Evolutionary conservation across 2,329 filamentous ascomycete species (phyloP).

Genomic region (Claviceps citrina): DNA sequence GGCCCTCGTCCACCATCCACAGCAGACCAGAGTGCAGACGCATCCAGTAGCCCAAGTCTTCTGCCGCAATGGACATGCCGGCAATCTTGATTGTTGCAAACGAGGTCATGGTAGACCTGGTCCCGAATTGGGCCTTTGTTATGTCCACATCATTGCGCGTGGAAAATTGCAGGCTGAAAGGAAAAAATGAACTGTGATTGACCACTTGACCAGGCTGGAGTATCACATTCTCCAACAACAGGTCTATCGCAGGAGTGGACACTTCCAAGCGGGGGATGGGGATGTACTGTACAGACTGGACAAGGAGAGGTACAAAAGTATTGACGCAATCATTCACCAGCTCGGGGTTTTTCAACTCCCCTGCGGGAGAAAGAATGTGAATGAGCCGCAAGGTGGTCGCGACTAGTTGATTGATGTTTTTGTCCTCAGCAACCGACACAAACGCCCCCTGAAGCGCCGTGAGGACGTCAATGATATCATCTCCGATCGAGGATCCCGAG

Average conservation of each 20-base stretch:
- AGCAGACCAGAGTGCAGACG: constrained; percentile 63
- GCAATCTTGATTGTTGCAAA: constrained; percentile 64
- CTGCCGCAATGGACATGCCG: constrained; percentile 68
- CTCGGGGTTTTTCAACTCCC: constrained; percentile 50
- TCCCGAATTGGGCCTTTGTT: constrained; percentile 52
- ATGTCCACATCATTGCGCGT: constrained; percentile 80
- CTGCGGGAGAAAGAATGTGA: constrained; percentile 50
- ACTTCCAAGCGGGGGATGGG: constrained; percentile 86
- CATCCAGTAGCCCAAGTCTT: constrained; percentile 83
- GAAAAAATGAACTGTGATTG: constrained; percentile 77
- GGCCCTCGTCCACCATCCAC: constrained; percentile 64
- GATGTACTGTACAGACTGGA: constrained; percentile 69
- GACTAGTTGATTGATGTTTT: constrained; percentile 54
- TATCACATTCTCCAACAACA: constrained; percentile 80
- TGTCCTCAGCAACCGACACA: constrained; percentile 52
- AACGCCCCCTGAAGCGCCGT: constrained; percentile 53
- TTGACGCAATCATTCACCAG: constrained; percentile 63
- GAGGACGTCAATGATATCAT: constrained; percentile 60
- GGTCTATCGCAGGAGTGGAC: constrained; percentile 65
- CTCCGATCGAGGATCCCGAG: constrained; percentile 49
- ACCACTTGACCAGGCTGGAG: constrained; percentile 75
- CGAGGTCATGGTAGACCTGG: constrained; percentile 49
- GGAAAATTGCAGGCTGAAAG: constrained; percentile 65
- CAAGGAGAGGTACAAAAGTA: constrained; percentile 62
- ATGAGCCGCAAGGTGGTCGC: constrained; percentile 53